Evolutionary conservation across 1,284 basidiomycete species (phyloP), one percentile per base, ranked within the genome.

Genomic region (Ustilago cynodontis): DNA sequence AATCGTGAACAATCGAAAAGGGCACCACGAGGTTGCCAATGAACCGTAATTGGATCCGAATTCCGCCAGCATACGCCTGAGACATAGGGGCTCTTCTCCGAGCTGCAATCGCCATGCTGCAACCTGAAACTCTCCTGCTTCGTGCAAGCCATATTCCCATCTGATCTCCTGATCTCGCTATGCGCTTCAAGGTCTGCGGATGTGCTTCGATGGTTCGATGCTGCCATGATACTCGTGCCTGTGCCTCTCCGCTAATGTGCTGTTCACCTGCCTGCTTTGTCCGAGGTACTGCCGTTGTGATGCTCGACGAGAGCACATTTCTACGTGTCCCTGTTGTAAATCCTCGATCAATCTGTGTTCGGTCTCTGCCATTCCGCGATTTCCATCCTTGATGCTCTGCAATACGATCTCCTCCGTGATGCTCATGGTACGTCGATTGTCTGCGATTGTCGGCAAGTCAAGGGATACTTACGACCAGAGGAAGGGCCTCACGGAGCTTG

Each of bases 401-500:
- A n/a, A 41, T 20, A 18, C 24, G 41, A 3, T 18, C 11, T 43
- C 43, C 55, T 35, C 13, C 39, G 45, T 62, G 55, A 54, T 68
- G 59, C 59, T 61, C 43, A 50, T 33, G 47, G 43, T 16, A n/a
- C 24, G 18, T 11, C 20, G n/a, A 41, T 7, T 57, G 59, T 51
- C 57, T 59, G 51, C 35, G 14, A 14, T 50, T 68, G 55, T 35
- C n/a, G n/a, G n/a, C n/a, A n/a, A n/a, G n/a, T n/a, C n/a, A n/a
- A n/a, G 7, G 22, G 47, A 59, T 62, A 82, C 86, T 80, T 72
- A 88, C 86, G 79, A 86, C 79, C 59, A 88, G 78, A 64, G 87
- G 87, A 71, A 99, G 94, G 80, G 92, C 98, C 90, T 99, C 96
- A 86, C 96, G 93, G 86, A 98, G 93, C 89, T 95, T 98, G 90